Evolutionary conservation across 805 yeast species (phyloP).

Genomic region (Kregervanrija fluxuum): DNA sequence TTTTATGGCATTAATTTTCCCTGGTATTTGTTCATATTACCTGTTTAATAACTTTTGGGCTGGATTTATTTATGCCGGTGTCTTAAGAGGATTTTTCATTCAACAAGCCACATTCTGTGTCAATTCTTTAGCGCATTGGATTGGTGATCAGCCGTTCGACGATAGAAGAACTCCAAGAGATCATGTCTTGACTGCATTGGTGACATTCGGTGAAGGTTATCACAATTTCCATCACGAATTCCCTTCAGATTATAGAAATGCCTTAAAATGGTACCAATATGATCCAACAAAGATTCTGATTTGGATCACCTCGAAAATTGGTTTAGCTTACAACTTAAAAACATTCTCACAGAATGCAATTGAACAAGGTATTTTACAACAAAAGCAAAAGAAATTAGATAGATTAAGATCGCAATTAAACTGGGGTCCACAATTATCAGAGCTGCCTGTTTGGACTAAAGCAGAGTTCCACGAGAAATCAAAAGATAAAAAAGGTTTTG

Average conservation of each 20-base stretch:
- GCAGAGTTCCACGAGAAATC: constrained; percentile 48
- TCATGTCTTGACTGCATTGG: constrained; percentile 71
- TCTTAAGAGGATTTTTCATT: constrained; percentile 58
- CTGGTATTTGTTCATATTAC: constrained; percentile 49
- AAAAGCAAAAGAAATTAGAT: constrained; percentile 74
- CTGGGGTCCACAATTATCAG: constrained; percentile 68
- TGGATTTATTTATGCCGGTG: constrained; percentile 72
- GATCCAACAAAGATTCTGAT: constrained; percentile 73
- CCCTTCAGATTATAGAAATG: constrained; percentile 85
- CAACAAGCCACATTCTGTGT: constrained; percentile 87
- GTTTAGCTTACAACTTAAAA: constrained; percentile 66
- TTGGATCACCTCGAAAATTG: constrained; percentile 52
- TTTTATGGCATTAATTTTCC: constrained; percentile 52
- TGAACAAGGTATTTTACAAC: constrained; percentile 76
- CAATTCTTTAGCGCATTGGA: constrained; percentile 81
- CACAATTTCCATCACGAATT: constrained; percentile 89
- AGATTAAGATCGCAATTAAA: constrained; percentile 51
- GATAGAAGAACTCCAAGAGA: constrained; percentile 85
- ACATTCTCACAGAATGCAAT: constrained; percentile 75
- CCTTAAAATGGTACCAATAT: constrained; percentile 80
- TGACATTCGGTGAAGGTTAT: constrained; percentile 85
- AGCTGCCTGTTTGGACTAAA: constrained; percentile 71
- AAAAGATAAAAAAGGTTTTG: constrained; percentile 46
- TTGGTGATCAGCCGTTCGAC: constrained; percentile 80
- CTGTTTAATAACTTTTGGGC: constrained; percentile 58